These are phyloP conservation scores for Acacia pycnantha DNA, from an alignment of 331 rosid genomes.

Conservation along the genomic window DNA sequence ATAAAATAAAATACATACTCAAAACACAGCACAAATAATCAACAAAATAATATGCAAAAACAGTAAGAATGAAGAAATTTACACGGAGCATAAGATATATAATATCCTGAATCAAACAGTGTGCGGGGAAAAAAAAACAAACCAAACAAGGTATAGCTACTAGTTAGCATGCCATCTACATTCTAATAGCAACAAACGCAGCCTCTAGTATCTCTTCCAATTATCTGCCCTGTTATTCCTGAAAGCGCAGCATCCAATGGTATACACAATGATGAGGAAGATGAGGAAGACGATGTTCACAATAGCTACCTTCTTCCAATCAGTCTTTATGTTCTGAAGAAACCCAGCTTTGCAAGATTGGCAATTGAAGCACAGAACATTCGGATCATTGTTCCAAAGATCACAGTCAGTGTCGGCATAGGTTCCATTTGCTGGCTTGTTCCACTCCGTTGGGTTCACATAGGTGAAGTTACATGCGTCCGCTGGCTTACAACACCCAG, in stretches of 20 bases:
- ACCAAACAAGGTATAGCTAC: constrained; percentile 13
- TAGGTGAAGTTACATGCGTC: constrained; percentile 51
- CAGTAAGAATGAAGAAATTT: background rate
- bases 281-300: constrained; percentile 71
- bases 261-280: constrained; percentile 72
- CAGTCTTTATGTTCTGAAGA: constrained; percentile 64
- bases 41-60: constrained; percentile 16
- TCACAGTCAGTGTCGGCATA: constrained; percentile 55
- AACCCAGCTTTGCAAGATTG: constrained; percentile 95
- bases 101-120: background rate
- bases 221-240: constrained; percentile 72
- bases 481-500: constrained; percentile 94
- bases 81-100: background rate
- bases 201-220: constrained; percentile 31
- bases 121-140: background rate
- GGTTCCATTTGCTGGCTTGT: background rate
- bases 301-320: constrained; percentile 84
- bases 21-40: background rate
- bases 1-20: background rate
- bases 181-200: background rate
- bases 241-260: constrained; percentile 89
- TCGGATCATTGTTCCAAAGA: constrained; percentile 54
- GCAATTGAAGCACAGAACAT: constrained; percentile 70
- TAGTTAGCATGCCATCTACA: constrained; percentile 29
- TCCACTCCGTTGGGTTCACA: constrained; percentile 57